phyloP scores from a whole-genome alignment of 148 eudicot genomes.

The Polygonum aviculare region DNA sequence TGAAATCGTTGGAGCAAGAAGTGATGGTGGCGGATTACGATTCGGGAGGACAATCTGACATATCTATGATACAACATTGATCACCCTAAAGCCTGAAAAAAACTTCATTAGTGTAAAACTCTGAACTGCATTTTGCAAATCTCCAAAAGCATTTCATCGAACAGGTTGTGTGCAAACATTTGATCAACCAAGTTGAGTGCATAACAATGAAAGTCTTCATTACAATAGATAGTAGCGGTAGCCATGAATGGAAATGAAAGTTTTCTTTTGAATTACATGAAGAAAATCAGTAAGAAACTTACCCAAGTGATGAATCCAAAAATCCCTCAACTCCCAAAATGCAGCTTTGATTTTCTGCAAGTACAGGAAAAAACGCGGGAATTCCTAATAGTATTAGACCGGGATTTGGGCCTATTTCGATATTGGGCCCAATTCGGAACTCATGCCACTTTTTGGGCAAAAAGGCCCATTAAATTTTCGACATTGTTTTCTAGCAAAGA shows the following conservation, averaged over 20 bases:
- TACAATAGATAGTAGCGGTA: background rate
- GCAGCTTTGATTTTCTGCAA: background rate
- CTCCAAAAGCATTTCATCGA: constrained; percentile 20
- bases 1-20: background rate
- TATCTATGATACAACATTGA: constrained; percentile 2
- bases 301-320: background rate
- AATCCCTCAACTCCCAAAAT: background rate
- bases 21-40: background rate
- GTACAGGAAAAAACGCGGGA: background rate
- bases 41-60: background rate
- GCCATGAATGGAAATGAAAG: background rate
- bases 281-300: background rate
- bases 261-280: background rate
- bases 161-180: constrained; percentile 24
- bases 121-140: background rate
- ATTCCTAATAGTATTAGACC: too few relatives aligned
- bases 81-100: background rate
- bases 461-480: background rate
- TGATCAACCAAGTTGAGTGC: constrained; percentile 26
- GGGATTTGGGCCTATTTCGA: background rate
- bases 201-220: background rate
- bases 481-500: too few relatives aligned
- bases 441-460: background rate
- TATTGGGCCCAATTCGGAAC: background rate
- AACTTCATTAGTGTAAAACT: background rate